phyloP scores from a whole-genome alignment of 495 filamentous ascomycete species.

The Acidiella bohemica region DNA sequence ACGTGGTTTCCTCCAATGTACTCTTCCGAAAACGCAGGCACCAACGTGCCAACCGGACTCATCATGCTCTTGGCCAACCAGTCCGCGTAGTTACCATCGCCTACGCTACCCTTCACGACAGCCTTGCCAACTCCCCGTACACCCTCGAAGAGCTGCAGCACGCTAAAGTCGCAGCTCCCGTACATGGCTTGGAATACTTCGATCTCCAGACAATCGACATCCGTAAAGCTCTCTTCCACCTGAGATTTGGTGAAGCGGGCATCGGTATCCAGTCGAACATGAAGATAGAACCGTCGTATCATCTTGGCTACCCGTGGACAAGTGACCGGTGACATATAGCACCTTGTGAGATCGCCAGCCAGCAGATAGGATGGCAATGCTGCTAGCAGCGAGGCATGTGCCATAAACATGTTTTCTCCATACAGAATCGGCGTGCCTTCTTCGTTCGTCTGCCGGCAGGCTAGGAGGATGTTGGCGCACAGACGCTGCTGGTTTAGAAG shows the following conservation, averaged over 20 bases:
- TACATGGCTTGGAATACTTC: slow-evolving; percentile 36
- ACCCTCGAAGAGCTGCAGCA: slow-evolving; percentile 36
- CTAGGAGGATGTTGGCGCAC: slow-evolving; percentile 17
- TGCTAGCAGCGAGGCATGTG: slow-evolving; percentile 36
- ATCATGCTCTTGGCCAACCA: slow-evolving; percentile 38
- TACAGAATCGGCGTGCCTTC: slow-evolving; percentile 24
- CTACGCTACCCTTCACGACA: slow-evolving; percentile 31
- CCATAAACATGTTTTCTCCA: slow-evolving; percentile 34
- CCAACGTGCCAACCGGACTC: slow-evolving; percentile 21
- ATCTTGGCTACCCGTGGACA: slow-evolving; percentile 20
- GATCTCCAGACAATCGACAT: slow-evolving; percentile 34
- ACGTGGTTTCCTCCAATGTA: slow-evolving; percentile 11
- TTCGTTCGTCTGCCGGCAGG: slow-evolving; percentile 20
- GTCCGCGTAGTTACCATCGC: slow-evolving; percentile 28
- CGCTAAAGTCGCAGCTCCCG: slow-evolving; percentile 28
- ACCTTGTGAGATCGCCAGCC: neutral
- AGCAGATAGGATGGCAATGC: slow-evolving; percentile 31
- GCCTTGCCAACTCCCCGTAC: slow-evolving; percentile 37
- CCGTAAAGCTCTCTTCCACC: slow-evolving; percentile 29
- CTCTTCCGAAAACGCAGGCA: slow-evolving; percentile 8
- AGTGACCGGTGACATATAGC: slow-evolving; percentile 27
- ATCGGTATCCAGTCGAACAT: slow-evolving; percentile 38
- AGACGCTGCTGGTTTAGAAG: neutral
- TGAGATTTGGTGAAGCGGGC: slow-evolving; percentile 24
- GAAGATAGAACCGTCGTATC: slow-evolving; percentile 25